A percentile compares a stretch with the other conserved stretches of the same genome.
Conservation (phyloP, 129 eudicot genomes). For the carrot (Daucus carota) region DNA sequence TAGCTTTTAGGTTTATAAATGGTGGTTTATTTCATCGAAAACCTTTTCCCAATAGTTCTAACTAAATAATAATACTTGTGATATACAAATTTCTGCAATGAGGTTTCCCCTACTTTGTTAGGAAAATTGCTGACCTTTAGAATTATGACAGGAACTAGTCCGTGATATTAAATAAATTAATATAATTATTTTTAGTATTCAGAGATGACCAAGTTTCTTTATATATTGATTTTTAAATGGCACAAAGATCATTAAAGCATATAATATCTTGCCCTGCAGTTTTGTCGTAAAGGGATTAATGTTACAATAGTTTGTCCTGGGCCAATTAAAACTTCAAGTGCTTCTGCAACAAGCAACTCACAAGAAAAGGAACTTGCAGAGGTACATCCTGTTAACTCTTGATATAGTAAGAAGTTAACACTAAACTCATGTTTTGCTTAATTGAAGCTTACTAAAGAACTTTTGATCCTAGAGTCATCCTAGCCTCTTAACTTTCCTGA, state of each 20-base stretch:
- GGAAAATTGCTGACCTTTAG: neutral
- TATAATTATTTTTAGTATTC: neutral
- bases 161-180: no score
- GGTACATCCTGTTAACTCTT: slow-evolving; percentile 30
- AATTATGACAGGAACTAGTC: neutral
- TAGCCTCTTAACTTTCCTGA: neutral
- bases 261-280: slow-evolving; percentile 33
- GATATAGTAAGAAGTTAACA: neutral
- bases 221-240: neutral
- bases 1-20: neutral
- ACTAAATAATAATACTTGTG: neutral
- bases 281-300: slow-evolving; percentile 72
- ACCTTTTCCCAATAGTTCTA: neutral
- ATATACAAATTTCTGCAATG: neutral
- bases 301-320: slow-evolving; percentile 98
- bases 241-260: neutral
- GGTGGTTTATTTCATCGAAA: neutral
- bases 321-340: slow-evolving; percentile 63
- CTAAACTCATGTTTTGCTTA: neutral
- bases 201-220: neutral
- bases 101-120: neutral
- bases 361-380: slow-evolving; percentile 33
- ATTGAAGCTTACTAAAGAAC: neutral
- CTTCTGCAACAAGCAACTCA: slow-evolving; percentile 48
- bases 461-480: neutral